A percentile compares a stretch with the other conserved stretches of the same genome.
These are phyloP conservation scores for Trametes cubensis DNA, from an alignment of 768 basidiomycete genomes.

Conservation along the genomic window DNA sequence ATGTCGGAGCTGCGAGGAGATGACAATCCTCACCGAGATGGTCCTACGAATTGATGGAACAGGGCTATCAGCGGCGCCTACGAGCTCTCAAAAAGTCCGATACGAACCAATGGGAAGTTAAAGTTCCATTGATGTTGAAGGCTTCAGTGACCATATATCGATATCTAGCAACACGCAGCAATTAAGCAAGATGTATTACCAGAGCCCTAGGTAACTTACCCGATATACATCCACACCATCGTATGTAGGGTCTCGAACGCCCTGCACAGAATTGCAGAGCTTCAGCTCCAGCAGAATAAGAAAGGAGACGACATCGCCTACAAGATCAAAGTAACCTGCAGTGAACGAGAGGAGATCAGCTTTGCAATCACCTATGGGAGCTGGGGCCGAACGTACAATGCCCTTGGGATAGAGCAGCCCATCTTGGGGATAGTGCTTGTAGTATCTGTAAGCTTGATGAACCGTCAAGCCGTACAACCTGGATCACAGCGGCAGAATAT, in stretches of 20 bases:
- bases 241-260: neutral
- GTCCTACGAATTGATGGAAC: neutral
- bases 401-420: neutral
- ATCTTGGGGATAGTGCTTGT: neutral
- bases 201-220: neutral
- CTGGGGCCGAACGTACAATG: neutral
- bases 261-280: neutral
- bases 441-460: constrained; percentile 1
- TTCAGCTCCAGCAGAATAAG: neutral
- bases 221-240: constrained; percentile 1
- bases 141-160: constrained; percentile 6
- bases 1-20: neutral
- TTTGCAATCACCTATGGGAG: neutral
- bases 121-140: neutral
- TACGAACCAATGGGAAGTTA: constrained; percentile 3
- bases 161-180: neutral
- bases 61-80: neutral
- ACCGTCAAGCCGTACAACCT: neutral
- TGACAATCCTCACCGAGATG: neutral
- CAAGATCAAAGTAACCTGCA: too few relatives aligned
- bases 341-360: neutral
- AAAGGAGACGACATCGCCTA: too few relatives aligned
- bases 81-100: neutral
- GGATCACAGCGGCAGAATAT: neutral
- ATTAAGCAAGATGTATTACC: neutral